Percentiles rank a stretch among this genome's conserved stretches.
phyloP scores from a whole-genome alignment of 1,139 yeast species.

The Hemisphaericaspora xylofermentans region DNA sequence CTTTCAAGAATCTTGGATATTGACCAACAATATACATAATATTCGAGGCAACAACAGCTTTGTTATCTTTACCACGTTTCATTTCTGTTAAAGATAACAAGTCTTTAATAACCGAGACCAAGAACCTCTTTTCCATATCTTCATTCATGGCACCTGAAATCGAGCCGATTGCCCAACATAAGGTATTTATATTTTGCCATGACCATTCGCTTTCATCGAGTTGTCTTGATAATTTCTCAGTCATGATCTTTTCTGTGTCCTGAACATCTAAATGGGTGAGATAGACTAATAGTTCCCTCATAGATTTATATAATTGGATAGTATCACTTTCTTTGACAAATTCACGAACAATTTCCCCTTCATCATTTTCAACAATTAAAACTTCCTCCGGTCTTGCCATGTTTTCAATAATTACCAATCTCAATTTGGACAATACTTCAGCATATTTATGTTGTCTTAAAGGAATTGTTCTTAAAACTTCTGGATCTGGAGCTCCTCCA shows the following conservation, averaged over 20 bases:
- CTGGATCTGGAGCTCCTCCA: constrained; percentile 89
- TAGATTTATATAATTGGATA: constrained; percentile 88
- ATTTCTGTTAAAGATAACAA: constrained; percentile 86
- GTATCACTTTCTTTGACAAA: constrained; percentile 97
- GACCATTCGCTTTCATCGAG: constrained; percentile 98
- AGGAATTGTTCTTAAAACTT: constrained; percentile 68
- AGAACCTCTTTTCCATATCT: constrained; percentile 92
- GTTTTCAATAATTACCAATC: constrained; percentile 89
- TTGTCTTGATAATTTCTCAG: constrained; percentile 84
- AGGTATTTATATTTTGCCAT: constrained; percentile 94
- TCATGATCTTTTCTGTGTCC: constrained; percentile 93
- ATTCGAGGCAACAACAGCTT: constrained; percentile 98
- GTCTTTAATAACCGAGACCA: constrained; percentile 91
- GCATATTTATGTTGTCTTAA: constrained; percentile 84
- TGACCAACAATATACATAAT: constrained; percentile 99
- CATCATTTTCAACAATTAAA: constrained; percentile 93
- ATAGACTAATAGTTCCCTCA: constrained; percentile 93
- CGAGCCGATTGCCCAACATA: constrained; percentile 99
- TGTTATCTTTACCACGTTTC: constrained; percentile 96
- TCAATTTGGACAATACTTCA: constrained; percentile 71
- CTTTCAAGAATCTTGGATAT: constrained; percentile 93
- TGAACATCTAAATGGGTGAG: constrained; percentile 92
- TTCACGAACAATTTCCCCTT: constrained; percentile 97
- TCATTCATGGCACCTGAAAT: constrained; percentile 99
- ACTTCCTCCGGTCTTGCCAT: constrained; percentile 99